Evolutionary conservation across 2,329 filamentous ascomycete species (phyloP), one percentile per base, ranked within the genome.

Genomic region (Arthrobotrys sinensis): DNA sequence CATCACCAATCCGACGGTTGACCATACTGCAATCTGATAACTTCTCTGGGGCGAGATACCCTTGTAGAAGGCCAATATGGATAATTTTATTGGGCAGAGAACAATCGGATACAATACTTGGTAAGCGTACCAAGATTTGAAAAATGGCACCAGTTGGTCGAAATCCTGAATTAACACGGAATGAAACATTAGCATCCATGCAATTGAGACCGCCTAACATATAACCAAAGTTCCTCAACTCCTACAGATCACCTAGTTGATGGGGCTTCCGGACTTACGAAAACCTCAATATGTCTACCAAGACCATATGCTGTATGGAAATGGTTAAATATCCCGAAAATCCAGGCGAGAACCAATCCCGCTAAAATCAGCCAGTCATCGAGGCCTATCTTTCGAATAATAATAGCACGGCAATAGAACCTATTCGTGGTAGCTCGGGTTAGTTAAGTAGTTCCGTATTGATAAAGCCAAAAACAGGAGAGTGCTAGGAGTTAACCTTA

Each of bases 51-150:
- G 80, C 7, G 82, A 83, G 24, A 86, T 82, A 10, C 85, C 84
- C 14, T 85, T 82, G 73, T 86, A 86, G 79, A 86, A 86, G 40
- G 83, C 81, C 46, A 86, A 73, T 40, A 86, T 84, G 57, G 84
- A 85, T 38, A 85, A 80, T 72, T 86, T 86, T 64, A 84, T 82
- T 7, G 83, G 84, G 55, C 81, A 80, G 55, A 85, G 83, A 21
- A 82, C 81, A 11, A 83, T 80, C 4, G 83, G 80, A 80, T 84
- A 86, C 50, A 84, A 80, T 46, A 85, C 73, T 66, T 85, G 83
- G 80, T 84, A 85, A 6, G 83, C 80, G 28, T 85, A 81, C 72
- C 85, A 84, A 57, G 85, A 81, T 81, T 84, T 83, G 8, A 82
- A 75, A n/a, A 80, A 81, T 10, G 76, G 69, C 7, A 81, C 24